These are phyloP conservation scores for Teratosphaeriaceae sp. DNA, from an alignment of 2,329 filamentous ascomycete genomes.

Conservation along the genomic window DNA sequence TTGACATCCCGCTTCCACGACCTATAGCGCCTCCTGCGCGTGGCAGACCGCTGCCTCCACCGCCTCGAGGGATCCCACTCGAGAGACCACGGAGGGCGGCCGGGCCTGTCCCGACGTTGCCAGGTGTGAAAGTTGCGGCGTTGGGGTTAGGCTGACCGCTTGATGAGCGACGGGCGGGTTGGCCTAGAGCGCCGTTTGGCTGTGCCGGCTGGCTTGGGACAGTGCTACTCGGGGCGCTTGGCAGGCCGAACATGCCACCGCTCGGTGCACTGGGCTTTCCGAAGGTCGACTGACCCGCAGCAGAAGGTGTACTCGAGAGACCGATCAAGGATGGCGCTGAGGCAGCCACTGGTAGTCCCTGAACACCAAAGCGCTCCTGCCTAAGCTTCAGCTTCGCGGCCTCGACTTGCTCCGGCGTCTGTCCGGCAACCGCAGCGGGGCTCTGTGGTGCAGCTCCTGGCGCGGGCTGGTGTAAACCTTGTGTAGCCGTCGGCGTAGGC, in stretches of 20 bases:
- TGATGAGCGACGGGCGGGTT: constrained; percentile 9
- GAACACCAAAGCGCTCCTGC: constrained; percentile 21
- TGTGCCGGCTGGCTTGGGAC: constrained; percentile 14
- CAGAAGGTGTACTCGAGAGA: not conserved
- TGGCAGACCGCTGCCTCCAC: constrained; percentile 16
- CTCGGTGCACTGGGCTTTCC: constrained; percentile 17
- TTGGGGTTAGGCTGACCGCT: constrained; percentile 9
- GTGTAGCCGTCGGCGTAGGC: constrained; percentile 5
- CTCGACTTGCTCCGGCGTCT: constrained; percentile 9
- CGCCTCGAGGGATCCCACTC: constrained; percentile 18
- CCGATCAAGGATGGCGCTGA: not conserved
- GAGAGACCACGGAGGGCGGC: constrained; percentile 14
- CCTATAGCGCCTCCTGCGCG: constrained; percentile 16
- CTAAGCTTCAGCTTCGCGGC: constrained; percentile 17
- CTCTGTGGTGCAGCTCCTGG: constrained; percentile 3
- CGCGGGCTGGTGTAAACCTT: not conserved
- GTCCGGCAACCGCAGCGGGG: constrained; percentile 3
- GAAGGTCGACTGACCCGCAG: constrained; percentile 8
- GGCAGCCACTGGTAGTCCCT: not conserved
- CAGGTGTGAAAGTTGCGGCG: constrained; percentile 10
- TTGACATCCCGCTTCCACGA: constrained; percentile 5
- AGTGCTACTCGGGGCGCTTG: not conserved
- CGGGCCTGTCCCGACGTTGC: constrained; percentile 17
- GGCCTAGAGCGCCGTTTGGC: constrained; percentile 7
- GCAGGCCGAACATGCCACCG: constrained; percentile 7